Base-by-base conservation (phyloP, 345 rosid genomes). In the Aurinia saxatilis region DNA sequence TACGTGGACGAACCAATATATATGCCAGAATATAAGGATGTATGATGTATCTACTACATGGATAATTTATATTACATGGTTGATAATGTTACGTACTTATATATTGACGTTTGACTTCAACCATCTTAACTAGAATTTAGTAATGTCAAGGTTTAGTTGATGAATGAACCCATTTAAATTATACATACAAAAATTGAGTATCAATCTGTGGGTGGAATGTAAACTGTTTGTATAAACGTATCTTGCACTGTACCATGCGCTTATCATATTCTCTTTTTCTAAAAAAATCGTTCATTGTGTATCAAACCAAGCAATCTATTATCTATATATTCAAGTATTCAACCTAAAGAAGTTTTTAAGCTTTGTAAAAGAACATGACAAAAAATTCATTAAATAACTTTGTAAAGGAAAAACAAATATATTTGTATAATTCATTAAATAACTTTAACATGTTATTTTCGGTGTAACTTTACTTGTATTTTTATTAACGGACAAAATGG, bases 1-100 rank as follows among this genome's bases (percentile, higher is more conserved):
- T 60, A 53, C 75, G 41, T 78, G 82, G 37, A 48, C 65, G 19
- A 38, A 68, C 84, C 90, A 51, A 55, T 57, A 74, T 23, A 71
- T 75, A 62, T 76, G 84, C 73, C 87, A 62, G 54, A 31, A 45
- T 35, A 42, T 16, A 46, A 49, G 87, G 78, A 44, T 63, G 12
- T 52, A 2, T 27, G 31, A 27, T 27, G 31, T 16, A 12, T 19
- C 50, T 52, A 64, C 31, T 4, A n/a, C n/a, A n/a, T 27, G 5
- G 31, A 27, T 62, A 31, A 47, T 40, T 23, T 50, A 55, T 46
- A 13, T 7, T 42, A n/a, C 42, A 11, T 16, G 9, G 46, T 46
- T 17, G 11, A 54, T 49, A 63, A 55, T 60, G 59, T 47, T 31
- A 54, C 68, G 62, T 71, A 72, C 65, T 67, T 50, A 19, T 61